phyloP scores from a whole-genome alignment of 345 rosid genomes.

The Salix exigua region DNA sequence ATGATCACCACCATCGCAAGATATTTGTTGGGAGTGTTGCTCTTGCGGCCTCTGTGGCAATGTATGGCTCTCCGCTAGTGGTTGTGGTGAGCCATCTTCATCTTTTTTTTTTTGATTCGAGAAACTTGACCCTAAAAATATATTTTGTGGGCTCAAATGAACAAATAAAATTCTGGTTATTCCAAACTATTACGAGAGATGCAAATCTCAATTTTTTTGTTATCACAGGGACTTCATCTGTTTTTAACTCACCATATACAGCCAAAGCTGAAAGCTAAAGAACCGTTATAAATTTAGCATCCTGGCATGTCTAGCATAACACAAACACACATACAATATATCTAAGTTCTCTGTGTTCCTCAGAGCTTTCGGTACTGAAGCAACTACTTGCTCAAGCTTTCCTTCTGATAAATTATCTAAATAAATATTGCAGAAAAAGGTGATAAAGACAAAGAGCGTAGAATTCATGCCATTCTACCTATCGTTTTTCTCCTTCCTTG shows the following conservation, averaged over 20 bases:
- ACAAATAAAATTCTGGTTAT: accelerated
- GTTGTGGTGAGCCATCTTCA: slow-evolving; percentile 48
- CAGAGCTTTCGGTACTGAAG: not conserved
- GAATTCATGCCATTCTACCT: slow-evolving; percentile 91
- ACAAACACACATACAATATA: not conserved
- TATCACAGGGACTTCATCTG: too few relatives aligned
- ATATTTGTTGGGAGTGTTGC: slow-evolving; percentile 66
- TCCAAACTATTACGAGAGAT: too few relatives aligned
- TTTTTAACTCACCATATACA: too few relatives aligned
- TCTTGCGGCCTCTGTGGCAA: slow-evolving; percentile 50
- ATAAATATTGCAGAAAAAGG: slow-evolving; percentile 54
- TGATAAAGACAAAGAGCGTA: slow-evolving; percentile 69
- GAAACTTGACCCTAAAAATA: too few relatives aligned
- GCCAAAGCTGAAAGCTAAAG: too few relatives aligned
- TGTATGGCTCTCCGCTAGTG: slow-evolving; percentile 77
- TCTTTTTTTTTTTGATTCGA: too few relatives aligned
- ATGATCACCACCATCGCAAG: slow-evolving; percentile 65
- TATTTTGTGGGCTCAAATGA: accelerated
- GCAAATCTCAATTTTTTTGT: too few relatives aligned
- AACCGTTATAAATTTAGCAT: not conserved
- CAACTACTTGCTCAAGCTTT: not conserved
- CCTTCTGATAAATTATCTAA: not conserved
- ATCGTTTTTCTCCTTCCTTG: slow-evolving; percentile 71
- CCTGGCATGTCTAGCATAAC: not conserved
- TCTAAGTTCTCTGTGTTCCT: not conserved